Conservation (phyloP, 2,329 filamentous ascomycete genomes). For the Metarhizium rileyi region DNA sequence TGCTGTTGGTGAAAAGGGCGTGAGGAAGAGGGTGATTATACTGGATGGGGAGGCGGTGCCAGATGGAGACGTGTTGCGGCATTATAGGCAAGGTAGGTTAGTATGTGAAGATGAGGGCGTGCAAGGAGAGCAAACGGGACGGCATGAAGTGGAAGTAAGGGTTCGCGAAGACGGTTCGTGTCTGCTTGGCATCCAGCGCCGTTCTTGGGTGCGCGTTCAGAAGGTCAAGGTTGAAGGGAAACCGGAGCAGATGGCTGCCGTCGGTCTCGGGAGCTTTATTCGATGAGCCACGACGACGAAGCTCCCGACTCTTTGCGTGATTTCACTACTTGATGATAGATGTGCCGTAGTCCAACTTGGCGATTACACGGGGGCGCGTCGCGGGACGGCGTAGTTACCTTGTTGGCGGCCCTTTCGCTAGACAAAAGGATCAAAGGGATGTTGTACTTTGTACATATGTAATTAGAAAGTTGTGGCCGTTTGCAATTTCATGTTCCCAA, state of each 20-base stretch:
- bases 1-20: conserved; percentile 16
- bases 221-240: conserved; percentile 25
- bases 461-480: too few species aligned
- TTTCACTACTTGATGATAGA: too few species aligned
- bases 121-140: not conserved
- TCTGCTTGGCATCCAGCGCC: not conserved
- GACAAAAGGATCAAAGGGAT: too few species aligned
- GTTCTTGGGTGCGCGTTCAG: conserved; percentile 16
- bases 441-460: too few species aligned
- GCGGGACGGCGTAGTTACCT: too few species aligned
- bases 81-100: conserved; percentile 4
- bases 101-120: conserved; percentile 10
- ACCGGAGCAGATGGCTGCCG: conserved; percentile 15
- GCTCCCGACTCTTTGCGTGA: not conserved
- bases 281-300: not conserved
- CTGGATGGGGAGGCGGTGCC: conserved; percentile 20
- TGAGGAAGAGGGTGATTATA: conserved; percentile 29
- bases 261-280: conserved; percentile 14
- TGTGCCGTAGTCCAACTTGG: too few species aligned
- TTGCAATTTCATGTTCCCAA: too few species aligned
- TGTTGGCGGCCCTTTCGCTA: too few species aligned
- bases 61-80: conserved; percentile 1
- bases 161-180: conserved; percentile 6
- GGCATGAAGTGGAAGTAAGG: not conserved
- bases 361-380: too few species aligned